phyloP scores from a whole-genome alignment of 208 protist genomes.

The Sergeia podlipaevii region DNA sequence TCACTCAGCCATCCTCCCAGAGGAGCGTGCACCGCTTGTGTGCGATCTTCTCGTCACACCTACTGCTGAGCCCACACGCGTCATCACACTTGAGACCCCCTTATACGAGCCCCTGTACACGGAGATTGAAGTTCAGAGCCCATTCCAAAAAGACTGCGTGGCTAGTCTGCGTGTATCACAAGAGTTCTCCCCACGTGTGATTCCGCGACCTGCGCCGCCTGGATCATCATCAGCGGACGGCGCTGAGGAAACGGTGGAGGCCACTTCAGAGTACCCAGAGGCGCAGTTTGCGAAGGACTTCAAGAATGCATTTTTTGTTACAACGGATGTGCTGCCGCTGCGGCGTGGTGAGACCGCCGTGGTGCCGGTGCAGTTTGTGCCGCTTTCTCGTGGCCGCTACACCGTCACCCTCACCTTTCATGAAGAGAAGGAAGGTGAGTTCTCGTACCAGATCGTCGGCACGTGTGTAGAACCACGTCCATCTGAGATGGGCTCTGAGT shows the following conservation, averaged over 20 bases:
- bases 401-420: slow-evolving; percentile 70
- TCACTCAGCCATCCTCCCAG: slow-evolving; percentile 33
- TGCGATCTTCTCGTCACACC: slow-evolving; percentile 62
- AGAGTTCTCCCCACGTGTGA: no score
- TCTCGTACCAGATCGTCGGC: slow-evolving; percentile 76
- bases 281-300: slow-evolving; percentile 25
- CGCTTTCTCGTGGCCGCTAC: slow-evolving; percentile 78
- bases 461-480: slow-evolving; percentile 54
- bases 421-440: slow-evolving; percentile 89
- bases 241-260: background rate
- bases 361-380: slow-evolving; percentile 79
- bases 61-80: slow-evolving; percentile 65
- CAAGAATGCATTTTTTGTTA: slow-evolving; percentile 58
- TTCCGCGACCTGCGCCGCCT: no score
- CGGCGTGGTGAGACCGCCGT: slow-evolving; percentile 51
- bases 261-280: slow-evolving; percentile 22
- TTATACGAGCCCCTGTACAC: slow-evolving; percentile 74
- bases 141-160: slow-evolving; percentile 71
- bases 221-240: no score
- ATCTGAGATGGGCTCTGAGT: slow-evolving; percentile 29
- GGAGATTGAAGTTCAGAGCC: slow-evolving; percentile 77
- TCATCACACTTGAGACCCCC: slow-evolving; percentile 52
- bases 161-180: slow-evolving; percentile 74
- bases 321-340: slow-evolving; percentile 72
- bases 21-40: slow-evolving; percentile 57